These are phyloP conservation scores for Heterobasidion irregulare DNA, from an alignment of 1,284 basidiomycete genomes.

Conservation along the genomic window DNA sequence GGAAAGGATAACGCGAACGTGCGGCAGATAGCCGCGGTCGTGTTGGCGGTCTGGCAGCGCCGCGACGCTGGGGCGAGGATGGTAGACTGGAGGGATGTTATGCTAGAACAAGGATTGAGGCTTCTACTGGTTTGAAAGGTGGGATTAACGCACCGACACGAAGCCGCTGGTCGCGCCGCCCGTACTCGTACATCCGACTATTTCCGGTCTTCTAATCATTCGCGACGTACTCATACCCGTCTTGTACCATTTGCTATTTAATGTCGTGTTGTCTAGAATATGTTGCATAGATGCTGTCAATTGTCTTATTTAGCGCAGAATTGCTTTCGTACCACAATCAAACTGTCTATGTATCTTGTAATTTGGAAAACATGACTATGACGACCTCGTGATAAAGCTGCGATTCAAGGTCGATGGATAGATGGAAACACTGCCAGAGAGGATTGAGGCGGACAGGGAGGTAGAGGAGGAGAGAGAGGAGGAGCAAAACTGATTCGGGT, in stretches of 20 bases:
- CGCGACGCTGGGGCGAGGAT: conserved; percentile 43
- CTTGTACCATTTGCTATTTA: not conserved
- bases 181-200: not conserved
- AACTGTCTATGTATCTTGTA: no score
- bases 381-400: no score
- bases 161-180: not conserved
- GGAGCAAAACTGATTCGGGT: not conserved
- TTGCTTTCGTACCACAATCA: not conserved
- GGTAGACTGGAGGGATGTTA: conserved; percentile 57
- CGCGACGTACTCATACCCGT: not conserved
- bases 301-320: not conserved
- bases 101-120: conserved; percentile 43
- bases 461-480: not conserved
- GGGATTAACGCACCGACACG: not conserved
- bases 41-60: conserved; percentile 62
- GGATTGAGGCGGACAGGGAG: not conserved
- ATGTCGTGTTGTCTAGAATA: not conserved
- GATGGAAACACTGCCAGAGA: not conserved
- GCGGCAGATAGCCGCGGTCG: conserved; percentile 22
- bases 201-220: not conserved
- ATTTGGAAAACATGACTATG: no score
- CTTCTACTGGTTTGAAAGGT: conserved; percentile 41
- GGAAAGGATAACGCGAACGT: conserved; percentile 8
- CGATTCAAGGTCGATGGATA: not conserved
- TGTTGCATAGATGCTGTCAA: not conserved